A percentile compares a stretch with the other conserved stretches of the same genome.
phyloP scores from a whole-genome alignment of 495 filamentous ascomycete genomes.

The Amorphotheca resinae region DNA sequence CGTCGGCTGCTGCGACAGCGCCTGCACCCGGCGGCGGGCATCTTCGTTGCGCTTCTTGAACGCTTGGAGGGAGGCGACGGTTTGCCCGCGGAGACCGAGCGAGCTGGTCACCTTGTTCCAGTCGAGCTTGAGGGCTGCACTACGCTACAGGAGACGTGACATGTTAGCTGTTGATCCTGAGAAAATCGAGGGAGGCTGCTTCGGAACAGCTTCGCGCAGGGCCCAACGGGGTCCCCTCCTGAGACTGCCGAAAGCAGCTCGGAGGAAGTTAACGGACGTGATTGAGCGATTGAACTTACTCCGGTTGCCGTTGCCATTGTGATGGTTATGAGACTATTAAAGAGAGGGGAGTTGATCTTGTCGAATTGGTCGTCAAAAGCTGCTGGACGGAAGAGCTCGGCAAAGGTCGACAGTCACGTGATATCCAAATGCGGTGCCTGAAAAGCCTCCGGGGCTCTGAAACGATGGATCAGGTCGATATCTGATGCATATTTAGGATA shows the following conservation, averaged over 20 bases:
- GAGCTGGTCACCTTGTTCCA: slow-evolving; percentile 84
- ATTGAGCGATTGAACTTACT: slow-evolving; percentile 49
- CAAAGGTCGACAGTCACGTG: slow-evolving; percentile 16
- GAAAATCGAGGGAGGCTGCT: background rate
- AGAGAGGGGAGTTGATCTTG: slow-evolving; percentile 32
- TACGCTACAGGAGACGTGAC: slow-evolving; percentile 52
- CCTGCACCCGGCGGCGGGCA: slow-evolving; percentile 78
- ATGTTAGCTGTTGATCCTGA: slow-evolving; percentile 12
- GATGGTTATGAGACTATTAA: slow-evolving; percentile 33
- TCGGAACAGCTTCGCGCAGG: too few relatives aligned
- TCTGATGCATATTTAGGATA: too few relatives aligned
- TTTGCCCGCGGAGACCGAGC: slow-evolving; percentile 92
- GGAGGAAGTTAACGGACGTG: slow-evolving; percentile 1
- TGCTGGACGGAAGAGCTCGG: slow-evolving; percentile 2
- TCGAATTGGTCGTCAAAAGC: slow-evolving; percentile 11
- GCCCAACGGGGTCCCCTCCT: too few relatives aligned
- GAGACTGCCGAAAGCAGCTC: background rate
- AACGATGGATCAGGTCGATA: too few relatives aligned
- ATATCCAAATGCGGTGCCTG: too few relatives aligned
- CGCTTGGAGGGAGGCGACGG: slow-evolving; percentile 71
- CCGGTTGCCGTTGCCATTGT: slow-evolving; percentile 82
- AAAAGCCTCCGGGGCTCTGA: too few relatives aligned
- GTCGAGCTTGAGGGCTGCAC: slow-evolving; percentile 98
- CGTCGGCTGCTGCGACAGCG: slow-evolving; percentile 66
- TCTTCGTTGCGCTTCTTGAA: slow-evolving; percentile 99